A percentile compares a stretch with the other conserved stretches of the same genome.
Evolutionary conservation across 257 asterid species (phyloP).

Genomic region (Striga asiatica): DNA sequence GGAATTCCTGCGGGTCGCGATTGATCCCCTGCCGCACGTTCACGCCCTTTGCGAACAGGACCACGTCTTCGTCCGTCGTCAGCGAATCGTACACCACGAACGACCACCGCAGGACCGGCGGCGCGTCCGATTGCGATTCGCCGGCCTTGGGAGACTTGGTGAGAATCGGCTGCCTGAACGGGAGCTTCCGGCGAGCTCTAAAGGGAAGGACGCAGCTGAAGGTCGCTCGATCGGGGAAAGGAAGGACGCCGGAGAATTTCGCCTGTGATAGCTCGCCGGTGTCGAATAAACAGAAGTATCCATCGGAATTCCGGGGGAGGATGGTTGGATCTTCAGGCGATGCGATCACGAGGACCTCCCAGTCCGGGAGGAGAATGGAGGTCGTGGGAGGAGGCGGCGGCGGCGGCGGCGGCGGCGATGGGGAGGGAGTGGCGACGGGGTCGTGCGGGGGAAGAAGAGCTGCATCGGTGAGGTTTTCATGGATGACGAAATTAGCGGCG

Average conservation of each 20-base stretch:
- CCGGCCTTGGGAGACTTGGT: constrained; percentile 9
- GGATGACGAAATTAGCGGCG: constrained; percentile 15
- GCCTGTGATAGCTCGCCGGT: constrained; percentile 33
- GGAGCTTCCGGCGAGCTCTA: constrained; percentile 36
- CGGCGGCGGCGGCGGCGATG: not conserved
- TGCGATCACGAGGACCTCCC: constrained; percentile 64
- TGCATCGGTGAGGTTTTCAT: constrained; percentile 19
- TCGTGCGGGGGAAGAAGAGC: not conserved
- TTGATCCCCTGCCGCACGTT: constrained; percentile 46
- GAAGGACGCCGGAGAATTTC: constrained; percentile 27
- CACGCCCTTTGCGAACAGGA: constrained; percentile 66
- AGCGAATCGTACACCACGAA: constrained; percentile 57
- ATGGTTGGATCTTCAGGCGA: constrained; percentile 22
- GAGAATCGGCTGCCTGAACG: constrained; percentile 47
- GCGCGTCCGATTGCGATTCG: not conserved
- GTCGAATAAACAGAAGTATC: constrained; percentile 36
- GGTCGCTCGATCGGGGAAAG: constrained; percentile 46
- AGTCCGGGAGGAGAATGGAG: constrained; percentile 58
- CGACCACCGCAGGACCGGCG: constrained; percentile 36
- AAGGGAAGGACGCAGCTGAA: constrained; percentile 39
- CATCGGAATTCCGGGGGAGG: not conserved
- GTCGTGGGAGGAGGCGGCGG: constrained; percentile 23
- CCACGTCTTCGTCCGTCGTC: constrained; percentile 56
- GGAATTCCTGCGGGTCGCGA: constrained; percentile 42
- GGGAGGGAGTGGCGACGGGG: not conserved